These are phyloP conservation scores for Malassezia slooffiae DNA, from an alignment of 1,284 basidiomycete species.

Conservation along the genomic window DNA sequence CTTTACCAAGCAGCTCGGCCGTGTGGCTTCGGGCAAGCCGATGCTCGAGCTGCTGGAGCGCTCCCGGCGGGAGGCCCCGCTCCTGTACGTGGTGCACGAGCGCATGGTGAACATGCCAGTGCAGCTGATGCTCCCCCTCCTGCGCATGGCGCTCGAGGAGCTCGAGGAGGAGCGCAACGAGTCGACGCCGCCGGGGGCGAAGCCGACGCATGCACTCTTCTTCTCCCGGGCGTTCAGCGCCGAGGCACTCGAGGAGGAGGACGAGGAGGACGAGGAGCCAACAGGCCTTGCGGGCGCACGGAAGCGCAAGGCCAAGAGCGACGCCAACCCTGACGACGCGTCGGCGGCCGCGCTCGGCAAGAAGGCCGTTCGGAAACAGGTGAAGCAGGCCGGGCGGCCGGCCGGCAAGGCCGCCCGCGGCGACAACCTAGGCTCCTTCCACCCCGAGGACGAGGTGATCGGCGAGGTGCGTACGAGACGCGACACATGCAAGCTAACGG, in stretches of 20 bases:
- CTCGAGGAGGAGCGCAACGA: conserved; percentile 10
- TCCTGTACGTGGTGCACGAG: conserved; percentile 35
- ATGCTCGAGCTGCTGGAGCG: conserved; percentile 21
- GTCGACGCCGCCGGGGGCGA: conserved; percentile 7
- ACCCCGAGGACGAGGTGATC: conserved; percentile 39
- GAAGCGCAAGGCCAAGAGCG: conserved; percentile 19
- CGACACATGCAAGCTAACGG: background rate
- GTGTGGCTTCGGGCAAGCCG: conserved; percentile 16
- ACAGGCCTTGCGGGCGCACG: conserved; percentile 30
- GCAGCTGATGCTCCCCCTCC: conserved; percentile 35
- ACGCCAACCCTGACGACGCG: conserved; percentile 7
- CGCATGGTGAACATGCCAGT: conserved; percentile 44
- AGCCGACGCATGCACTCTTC: conserved; percentile 30
- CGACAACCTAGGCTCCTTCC: conserved; percentile 36
- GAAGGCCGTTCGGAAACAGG: conserved; percentile 21
- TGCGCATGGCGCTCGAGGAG: conserved; percentile 39
- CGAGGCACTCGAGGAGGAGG: conserved; percentile 36
- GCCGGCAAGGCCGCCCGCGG: conserved; percentile 16
- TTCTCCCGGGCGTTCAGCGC: conserved; percentile 40
- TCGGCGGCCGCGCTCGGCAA: conserved; percentile 13
- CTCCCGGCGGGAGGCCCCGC: conserved; percentile 19
- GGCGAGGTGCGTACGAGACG: too few relatives aligned
- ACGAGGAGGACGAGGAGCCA: conserved; percentile 30
- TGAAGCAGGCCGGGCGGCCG: conserved; percentile 6
- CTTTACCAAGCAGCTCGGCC: conserved; percentile 17